Conservation (phyloP, 129 eudicot species). For the Kitagawia praeruptora region DNA sequence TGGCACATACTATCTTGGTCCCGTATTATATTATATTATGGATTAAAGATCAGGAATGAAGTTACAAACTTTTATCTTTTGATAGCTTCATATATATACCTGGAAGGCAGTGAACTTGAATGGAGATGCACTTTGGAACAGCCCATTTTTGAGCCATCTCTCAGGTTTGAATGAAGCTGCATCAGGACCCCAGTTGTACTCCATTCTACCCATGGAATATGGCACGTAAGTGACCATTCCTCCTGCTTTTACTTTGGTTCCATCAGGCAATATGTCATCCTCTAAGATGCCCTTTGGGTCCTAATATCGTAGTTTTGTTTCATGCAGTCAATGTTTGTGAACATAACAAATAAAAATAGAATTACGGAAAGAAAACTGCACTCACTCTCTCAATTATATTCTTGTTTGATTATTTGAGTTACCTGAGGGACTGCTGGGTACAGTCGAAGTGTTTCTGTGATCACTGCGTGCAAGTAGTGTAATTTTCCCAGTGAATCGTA, state of each 20-base stretch:
- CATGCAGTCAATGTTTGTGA: not conserved
- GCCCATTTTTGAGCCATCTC: conserved; percentile 85
- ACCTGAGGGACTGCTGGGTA: conserved; percentile 99
- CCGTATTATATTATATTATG: not conserved
- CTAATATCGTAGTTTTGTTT: conserved; percentile 23
- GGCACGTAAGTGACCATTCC: conserved; percentile 99
- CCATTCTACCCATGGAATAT: conserved; percentile 97
- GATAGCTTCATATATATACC: conserved; percentile 24
- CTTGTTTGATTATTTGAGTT: not conserved
- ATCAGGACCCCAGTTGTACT: conserved; percentile 95
- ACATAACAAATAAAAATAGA: not conserved
- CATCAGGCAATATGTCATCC: conserved; percentile 89
- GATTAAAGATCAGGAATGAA: not conserved
- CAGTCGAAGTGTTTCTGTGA: conserved; percentile 85
- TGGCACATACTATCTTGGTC: not conserved
- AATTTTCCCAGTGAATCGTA: conserved; percentile 73
- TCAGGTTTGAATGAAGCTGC: conserved; percentile 85
- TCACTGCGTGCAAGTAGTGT: conserved; percentile 84
- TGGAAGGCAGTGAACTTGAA: conserved; percentile 96
- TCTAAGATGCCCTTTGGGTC: conserved; percentile 87
- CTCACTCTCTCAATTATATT: not conserved
- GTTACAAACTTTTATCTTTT: not conserved
- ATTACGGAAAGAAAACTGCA: not conserved
- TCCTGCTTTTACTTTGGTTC: conserved; percentile 89
- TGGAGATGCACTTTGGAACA: conserved; percentile 85